Conservation (phyloP, 768 basidiomycete genomes). For the Lactifluus piperatus region DNA sequence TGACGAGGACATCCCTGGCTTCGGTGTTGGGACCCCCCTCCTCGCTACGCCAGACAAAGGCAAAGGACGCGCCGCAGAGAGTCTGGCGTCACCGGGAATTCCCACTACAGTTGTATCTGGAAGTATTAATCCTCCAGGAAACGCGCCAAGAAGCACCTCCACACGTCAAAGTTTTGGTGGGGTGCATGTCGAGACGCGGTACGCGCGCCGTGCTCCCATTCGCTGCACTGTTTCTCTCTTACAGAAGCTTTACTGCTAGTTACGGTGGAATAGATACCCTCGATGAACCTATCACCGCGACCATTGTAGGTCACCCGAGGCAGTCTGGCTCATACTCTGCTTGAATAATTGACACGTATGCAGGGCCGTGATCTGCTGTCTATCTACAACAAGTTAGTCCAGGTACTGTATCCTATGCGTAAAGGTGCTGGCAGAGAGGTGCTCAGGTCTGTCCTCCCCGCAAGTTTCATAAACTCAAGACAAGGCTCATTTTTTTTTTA, state of each 20-base stretch:
- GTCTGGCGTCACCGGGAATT: conserved; percentile 36
- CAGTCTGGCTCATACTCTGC: background rate
- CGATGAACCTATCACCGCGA: conserved; percentile 83
- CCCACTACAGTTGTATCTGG: conserved; percentile 47
- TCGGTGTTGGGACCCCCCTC: conserved; percentile 40
- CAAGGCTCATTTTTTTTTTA: background rate
- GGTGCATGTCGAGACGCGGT: conserved; percentile 84
- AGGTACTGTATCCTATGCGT: conserved; percentile 82
- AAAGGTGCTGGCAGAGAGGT: conserved; percentile 70
- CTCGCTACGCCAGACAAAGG: conserved; percentile 51
- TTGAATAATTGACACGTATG: background rate
- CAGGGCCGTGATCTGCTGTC: conserved; percentile 85
- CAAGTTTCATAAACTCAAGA: background rate
- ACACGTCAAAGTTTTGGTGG: conserved; percentile 71
- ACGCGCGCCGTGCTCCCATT: conserved; percentile 20
- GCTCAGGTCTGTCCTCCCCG: conserved; percentile 43
- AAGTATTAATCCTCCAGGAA: conserved; percentile 53
- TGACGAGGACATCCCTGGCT: conserved; percentile 74
- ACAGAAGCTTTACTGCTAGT: conserved; percentile 29
- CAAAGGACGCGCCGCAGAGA: conserved; percentile 56
- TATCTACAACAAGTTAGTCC: conserved; percentile 86
- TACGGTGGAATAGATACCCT: conserved; percentile 82
- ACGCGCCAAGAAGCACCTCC: conserved; percentile 29
- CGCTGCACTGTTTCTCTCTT: background rate
- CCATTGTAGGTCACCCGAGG: conserved; percentile 54